These are phyloP conservation scores for Gossypium herbaceum DNA, from an alignment of 345 rosid genomes.

Conservation along the genomic window DNA sequence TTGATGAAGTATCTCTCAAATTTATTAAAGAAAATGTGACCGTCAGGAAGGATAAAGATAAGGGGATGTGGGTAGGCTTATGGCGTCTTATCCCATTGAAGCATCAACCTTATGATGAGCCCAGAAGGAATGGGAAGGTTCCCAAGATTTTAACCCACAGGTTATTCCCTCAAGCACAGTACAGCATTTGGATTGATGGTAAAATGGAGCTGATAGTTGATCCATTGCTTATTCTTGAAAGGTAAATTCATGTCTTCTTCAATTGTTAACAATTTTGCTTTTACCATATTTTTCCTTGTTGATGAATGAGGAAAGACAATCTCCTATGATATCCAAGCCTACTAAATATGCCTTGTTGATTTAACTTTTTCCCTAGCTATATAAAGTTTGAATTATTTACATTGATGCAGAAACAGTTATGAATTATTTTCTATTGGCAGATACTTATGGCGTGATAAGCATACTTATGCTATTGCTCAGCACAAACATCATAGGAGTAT, in stretches of 20 bases:
- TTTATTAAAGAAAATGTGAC: conserved; percentile 66
- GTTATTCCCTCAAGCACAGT: conserved; percentile 84
- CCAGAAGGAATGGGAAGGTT: conserved; percentile 93
- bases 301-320: not conserved
- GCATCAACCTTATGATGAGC: conserved; percentile 90
- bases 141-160: conserved; percentile 80
- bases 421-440: conserved; percentile 33
- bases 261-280: not conserved
- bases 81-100: conserved; percentile 87
- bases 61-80: conserved; percentile 88
- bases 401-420: not conserved
- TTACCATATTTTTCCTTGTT: not conserved
- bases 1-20: conserved; percentile 70
- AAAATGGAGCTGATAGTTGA: conserved; percentile 97
- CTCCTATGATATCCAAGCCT: not conserved
- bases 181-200: conserved; percentile 99
- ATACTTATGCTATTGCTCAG: conserved; percentile 90
- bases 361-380: not conserved
- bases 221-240: conserved; percentile 83
- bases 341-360: not conserved
- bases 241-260: conserved; percentile 34
- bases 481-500: conserved; percentile 84
- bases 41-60: conserved; percentile 50
- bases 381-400: not conserved
- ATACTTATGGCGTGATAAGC: conserved; percentile 87